These are phyloP conservation scores for Fusarium graminum DNA, from an alignment of 2,329 filamentous ascomycete species.

Conservation along the genomic window DNA sequence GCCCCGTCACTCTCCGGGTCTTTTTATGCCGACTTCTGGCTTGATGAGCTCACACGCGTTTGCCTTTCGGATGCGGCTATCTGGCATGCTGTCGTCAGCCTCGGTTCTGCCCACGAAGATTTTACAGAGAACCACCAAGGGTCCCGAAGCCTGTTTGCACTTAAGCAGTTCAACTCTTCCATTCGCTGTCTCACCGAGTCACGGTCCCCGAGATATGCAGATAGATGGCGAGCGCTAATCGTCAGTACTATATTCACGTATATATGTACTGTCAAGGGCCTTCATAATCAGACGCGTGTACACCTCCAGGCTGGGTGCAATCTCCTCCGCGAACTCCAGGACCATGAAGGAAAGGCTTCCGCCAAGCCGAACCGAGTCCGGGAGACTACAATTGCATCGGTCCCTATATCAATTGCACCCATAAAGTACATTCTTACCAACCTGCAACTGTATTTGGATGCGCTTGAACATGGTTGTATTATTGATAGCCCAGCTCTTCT, in stretches of 20 bases:
- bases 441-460: not conserved
- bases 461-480: constrained; percentile 1
- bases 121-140: not conserved
- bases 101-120: constrained; percentile 17
- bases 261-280: constrained; percentile 20
- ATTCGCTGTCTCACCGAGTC: constrained; percentile 10
- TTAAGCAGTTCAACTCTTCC: constrained; percentile 14
- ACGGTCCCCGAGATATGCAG: constrained; percentile 1
- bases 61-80: constrained; percentile 21
- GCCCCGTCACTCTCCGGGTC: constrained; percentile 1
- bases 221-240: constrained; percentile 27
- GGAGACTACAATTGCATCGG: not conserved
- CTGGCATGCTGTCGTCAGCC: constrained; percentile 32
- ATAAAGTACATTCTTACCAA: constrained; percentile 5
- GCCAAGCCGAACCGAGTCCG: not conserved
- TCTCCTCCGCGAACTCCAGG: constrained; percentile 7
- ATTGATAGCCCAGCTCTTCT: not conserved
- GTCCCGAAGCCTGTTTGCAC: not conserved
- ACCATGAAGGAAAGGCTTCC: not conserved
- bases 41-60: constrained; percentile 1
- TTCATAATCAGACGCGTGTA: constrained; percentile 11
- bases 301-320: constrained; percentile 20
- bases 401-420: constrained; percentile 8
- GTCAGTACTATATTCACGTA: constrained; percentile 19
- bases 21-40: constrained; percentile 31